These are phyloP conservation scores for Strigomonas culicis DNA, from an alignment of 208 protist genomes.

Conservation along the genomic window DNA sequence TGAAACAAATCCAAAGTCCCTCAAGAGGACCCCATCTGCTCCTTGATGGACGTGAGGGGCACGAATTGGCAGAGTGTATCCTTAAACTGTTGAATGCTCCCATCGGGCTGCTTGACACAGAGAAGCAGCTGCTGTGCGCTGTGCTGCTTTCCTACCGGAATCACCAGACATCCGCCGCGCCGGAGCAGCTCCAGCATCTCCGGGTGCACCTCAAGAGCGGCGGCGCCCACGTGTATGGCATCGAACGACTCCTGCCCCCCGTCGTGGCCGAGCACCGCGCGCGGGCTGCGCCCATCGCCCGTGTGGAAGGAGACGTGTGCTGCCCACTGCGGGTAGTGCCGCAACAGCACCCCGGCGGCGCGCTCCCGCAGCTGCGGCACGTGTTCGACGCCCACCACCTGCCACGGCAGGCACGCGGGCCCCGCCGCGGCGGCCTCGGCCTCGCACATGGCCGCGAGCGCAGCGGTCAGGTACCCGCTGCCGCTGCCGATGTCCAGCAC, in stretches of 20 bases:
- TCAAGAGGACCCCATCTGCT: conserved; percentile 26
- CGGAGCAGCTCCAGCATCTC: conserved; percentile 45
- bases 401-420: conserved; percentile 17
- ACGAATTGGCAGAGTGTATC: conserved; percentile 66
- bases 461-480: conserved; percentile 87
- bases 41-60: conserved; percentile 64
- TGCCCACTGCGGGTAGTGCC: conserved; percentile 45
- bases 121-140: conserved; percentile 57
- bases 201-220: conserved; percentile 31
- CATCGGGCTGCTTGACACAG: conserved; percentile 53
- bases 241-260: conserved; percentile 34
- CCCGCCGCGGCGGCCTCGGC: conserved; percentile 5
- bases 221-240: conserved; percentile 88
- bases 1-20: too few species aligned
- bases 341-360: conserved; percentile 29
- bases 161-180: conserved; percentile 56
- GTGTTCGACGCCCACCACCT: conserved; percentile 81
- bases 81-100: conserved; percentile 27
- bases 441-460: conserved; percentile 55
- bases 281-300: conserved; percentile 63
- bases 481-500: conserved; percentile 86
- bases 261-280: conserved; percentile 14
- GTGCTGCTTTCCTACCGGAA: conserved; percentile 62
- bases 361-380: conserved; percentile 46
- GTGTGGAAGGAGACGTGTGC: conserved; percentile 37